Percentiles rank a stretch among this genome's conserved stretches.
These are phyloP conservation scores for Licmophora abbreviata DNA, from an alignment of 108 stramenopile genomes.

Conservation along the genomic window DNA sequence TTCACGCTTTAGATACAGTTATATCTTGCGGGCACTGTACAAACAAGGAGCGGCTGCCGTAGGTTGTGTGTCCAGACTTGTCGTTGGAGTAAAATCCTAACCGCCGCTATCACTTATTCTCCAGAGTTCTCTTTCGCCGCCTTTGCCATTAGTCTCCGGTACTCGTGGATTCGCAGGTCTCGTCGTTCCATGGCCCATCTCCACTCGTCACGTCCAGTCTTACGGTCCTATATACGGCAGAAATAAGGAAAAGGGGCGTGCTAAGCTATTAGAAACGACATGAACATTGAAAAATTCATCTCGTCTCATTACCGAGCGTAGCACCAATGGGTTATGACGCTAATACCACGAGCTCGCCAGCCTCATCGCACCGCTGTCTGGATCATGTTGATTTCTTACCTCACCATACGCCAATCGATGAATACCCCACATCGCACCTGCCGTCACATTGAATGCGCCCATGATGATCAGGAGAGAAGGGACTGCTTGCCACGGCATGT, in stretches of 20 bases:
- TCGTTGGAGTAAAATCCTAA: too few species aligned
- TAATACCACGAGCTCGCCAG: too few species aligned
- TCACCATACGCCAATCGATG: constrained; percentile 8
- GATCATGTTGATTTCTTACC: constrained; percentile 11
- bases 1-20: too few species aligned
- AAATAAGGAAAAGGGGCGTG: neutral
- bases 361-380: neutral
- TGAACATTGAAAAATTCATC: too few species aligned
- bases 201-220: constrained; percentile 40
- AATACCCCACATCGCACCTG: constrained; percentile 48
- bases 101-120: too few species aligned
- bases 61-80: too few species aligned
- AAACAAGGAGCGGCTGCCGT: too few species aligned
- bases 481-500: constrained; percentile 74
- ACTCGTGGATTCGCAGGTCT: constrained; percentile 22
- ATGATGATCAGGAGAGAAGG: constrained; percentile 65
- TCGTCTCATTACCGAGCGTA: too few species aligned
- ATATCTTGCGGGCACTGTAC: too few species aligned
- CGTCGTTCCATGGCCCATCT: constrained; percentile 57
- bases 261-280: neutral
- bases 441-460: constrained; percentile 68
- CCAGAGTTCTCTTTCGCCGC: constrained; percentile 5
- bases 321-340: too few species aligned
- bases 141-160: constrained; percentile 9
- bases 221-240: constrained; percentile 6